Conservation (phyloP, 208 protist species). For the Leishmania major region DNA sequence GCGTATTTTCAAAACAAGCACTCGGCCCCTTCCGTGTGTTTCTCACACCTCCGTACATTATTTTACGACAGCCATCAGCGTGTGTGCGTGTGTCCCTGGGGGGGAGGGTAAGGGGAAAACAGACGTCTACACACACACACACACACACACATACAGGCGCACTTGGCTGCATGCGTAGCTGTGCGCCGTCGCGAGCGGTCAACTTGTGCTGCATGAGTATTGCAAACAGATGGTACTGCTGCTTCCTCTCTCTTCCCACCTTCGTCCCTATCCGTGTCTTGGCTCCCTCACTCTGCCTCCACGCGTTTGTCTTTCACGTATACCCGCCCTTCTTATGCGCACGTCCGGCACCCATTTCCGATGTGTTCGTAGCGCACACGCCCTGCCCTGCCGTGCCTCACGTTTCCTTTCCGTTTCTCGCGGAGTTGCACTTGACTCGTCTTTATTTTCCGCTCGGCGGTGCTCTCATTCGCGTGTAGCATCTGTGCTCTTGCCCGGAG, state of each 20-base stretch:
- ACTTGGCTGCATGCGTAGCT: not conserved
- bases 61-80: not conserved
- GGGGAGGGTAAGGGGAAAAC: not conserved
- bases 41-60: constrained; percentile 4
- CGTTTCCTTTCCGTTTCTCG: not conserved
- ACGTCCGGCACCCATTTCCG: not conserved
- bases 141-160: not conserved
- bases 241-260: not conserved
- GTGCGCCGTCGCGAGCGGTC: not conserved
- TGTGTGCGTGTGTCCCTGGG: not conserved
- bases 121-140: too few species aligned
- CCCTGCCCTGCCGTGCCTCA: not conserved
- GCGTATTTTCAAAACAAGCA: not conserved
- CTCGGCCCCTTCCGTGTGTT: not conserved
- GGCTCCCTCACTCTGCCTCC: not conserved
- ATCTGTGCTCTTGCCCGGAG: not conserved
- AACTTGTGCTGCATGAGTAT: not conserved
- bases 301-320: not conserved
- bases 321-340: not conserved
- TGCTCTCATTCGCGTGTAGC: not conserved
- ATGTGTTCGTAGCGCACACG: not conserved
- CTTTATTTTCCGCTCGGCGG: not conserved
- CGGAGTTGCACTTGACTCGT: not conserved
- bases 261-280: not conserved
- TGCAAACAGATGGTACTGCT: not conserved